phyloP scores from a whole-genome alignment of 2,329 filamentous ascomycete genomes.

The Cladosporium sphaerospermum region DNA sequence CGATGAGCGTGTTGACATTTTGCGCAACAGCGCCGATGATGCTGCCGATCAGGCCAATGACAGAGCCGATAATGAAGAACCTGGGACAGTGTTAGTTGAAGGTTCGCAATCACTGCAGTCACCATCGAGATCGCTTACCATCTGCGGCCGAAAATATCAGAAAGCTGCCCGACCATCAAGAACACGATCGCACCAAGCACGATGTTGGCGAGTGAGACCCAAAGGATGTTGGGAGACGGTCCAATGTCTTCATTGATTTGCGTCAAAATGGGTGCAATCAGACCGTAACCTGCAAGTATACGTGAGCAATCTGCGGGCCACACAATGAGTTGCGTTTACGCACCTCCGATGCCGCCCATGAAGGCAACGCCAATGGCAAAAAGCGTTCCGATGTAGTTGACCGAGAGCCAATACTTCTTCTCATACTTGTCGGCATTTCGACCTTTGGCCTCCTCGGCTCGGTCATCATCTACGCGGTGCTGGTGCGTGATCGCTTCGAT shows the following conservation, averaged over 20 bases:
- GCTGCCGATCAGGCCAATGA: conserved; percentile 30
- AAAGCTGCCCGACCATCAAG: conserved; percentile 32
- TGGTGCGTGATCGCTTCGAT: conserved; percentile 16
- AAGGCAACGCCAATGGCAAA: conserved; percentile 23
- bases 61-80: conserved; percentile 32
- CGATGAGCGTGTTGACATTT: conserved; percentile 24
- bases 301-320: neutral
- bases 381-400: conserved; percentile 22
- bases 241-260: conserved; percentile 34
- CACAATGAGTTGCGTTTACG: neutral
- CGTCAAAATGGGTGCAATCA: conserved; percentile 21
- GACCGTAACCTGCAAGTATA: conserved; percentile 16
- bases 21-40: conserved; percentile 30
- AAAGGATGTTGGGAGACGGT: conserved; percentile 33
- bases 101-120: too few relatives aligned
- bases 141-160: conserved; percentile 34
- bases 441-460: conserved; percentile 21
- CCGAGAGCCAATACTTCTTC: conserved; percentile 20
- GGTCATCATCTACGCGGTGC: conserved; percentile 20
- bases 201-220: conserved; percentile 32
- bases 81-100: neutral
- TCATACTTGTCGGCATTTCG: conserved; percentile 20
- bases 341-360: conserved; percentile 23
- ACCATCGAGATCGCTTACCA: conserved; percentile 7
- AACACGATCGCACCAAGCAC: conserved; percentile 33